Base-by-base conservation (phyloP, 2,329 filamentous ascomycete genomes). In the Tothia fuscella region DNA sequence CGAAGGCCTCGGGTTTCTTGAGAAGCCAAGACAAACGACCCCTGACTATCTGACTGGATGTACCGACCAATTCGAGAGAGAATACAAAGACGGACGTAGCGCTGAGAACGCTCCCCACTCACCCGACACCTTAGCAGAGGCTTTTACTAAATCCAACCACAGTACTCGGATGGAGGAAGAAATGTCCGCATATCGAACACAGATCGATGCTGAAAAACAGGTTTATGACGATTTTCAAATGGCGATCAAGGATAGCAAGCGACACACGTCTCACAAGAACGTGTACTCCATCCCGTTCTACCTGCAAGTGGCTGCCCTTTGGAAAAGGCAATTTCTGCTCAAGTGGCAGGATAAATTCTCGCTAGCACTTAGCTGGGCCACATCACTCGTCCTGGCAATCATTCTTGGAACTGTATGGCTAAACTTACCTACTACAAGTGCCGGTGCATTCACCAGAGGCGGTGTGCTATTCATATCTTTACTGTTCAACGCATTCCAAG, bases 401-500 rank as follows among this genome's bases (percentile, higher is more conserved):
- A 74, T 93, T 19, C 67, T 85, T 34, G 86, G 85, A 50, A 87
- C 83, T 0, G 76, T 91, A 3, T 93, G 81, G 67, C 70, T 86
- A 45, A 67, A 85, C 26, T 71, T 85, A 25, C 76, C 76, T 1
- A 59, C 75, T 39, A 74, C 70, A 1, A 70, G 65, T 1, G 74
- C 75, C 24, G 83, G 79, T 29, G 82, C 83, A 3, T 93, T 91
- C 60, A 82, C 79, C 50, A 78, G 85, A 56, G 84, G 84, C 48
- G 85, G 84, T 65, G 72, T 89, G 1, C 66, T 93, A 38, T 93
- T 93, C 62, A 76, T 87, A 41, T 68, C 81, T 17, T 71, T 93
- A 2, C 63, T 93, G 4, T 89, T 89, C 70, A 89, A 89, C 57
- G 81, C 82, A n/a, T 89, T 93, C 60, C 79, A 86, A 54, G 82